These are phyloP conservation scores for Colletotrichum cordylinicola DNA, from an alignment of 2,329 filamentous ascomycete genomes.

Conservation along the genomic window DNA sequence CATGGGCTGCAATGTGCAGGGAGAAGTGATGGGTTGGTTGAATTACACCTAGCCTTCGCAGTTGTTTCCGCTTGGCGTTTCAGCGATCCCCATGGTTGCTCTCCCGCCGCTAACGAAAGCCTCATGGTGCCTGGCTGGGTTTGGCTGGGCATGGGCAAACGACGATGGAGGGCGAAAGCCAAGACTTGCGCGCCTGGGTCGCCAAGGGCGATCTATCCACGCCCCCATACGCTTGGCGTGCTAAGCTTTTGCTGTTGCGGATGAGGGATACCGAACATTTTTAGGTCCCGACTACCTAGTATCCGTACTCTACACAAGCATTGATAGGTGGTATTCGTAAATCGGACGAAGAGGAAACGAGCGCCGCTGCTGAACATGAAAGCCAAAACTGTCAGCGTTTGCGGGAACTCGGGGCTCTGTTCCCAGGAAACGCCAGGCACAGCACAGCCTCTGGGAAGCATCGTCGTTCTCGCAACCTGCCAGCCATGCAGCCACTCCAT, in stretches of 20 bases:
- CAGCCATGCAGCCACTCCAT: background rate
- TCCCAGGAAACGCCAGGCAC: background rate
- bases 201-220: constrained; percentile 14
- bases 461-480: background rate
- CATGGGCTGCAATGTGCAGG: too few species aligned
- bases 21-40: background rate
- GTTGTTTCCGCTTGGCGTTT: constrained; percentile 22
- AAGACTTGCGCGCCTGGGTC: background rate
- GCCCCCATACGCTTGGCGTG: constrained; percentile 1
- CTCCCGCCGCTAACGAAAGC: constrained; percentile 8
- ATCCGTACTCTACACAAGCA: too few species aligned
- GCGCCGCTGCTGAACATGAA: background rate
- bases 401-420: background rate
- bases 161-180: background rate
- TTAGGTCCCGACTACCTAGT: background rate
- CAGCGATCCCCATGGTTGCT: constrained; percentile 11
- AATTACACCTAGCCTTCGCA: background rate
- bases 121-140: background rate
- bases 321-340: background rate
- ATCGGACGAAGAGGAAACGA: constrained; percentile 19
- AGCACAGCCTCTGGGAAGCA: background rate
- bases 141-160: background rate
- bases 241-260: constrained; percentile 16
- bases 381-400: constrained; percentile 16
- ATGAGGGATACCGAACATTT: background rate